Evolutionary conservation across 345 rosid genomes (phyloP), one percentile per base, ranked within the genome.

Genomic region (Murraya paniculata): DNA sequence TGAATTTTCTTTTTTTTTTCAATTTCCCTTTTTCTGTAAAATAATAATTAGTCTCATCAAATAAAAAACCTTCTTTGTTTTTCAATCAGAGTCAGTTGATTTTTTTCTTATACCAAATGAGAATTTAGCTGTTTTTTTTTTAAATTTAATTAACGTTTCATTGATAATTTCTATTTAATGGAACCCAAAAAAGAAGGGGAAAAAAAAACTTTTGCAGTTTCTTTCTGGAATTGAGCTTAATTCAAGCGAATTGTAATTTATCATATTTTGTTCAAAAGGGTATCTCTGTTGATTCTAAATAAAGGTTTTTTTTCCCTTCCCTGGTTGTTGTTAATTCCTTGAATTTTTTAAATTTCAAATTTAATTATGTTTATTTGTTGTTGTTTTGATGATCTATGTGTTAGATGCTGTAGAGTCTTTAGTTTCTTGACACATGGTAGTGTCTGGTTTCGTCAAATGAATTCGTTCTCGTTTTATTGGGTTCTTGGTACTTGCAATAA

Each of bases 391-490:
- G 22, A 19, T 45, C 38, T 65, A 16, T 65, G 71, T 25, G 71
- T 69, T 38, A 1, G 48, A 33, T 25, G 50, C 72, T 77, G 74
- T 74, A 48, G 60, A 25, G 64, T 41, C 79, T 27, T 9, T n/a
- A 35, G 39, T 28, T 30, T 73, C 76, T 28, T 76, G 73, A 36
- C 59, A 45, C 79, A 64, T 77, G 72, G 68, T n/a, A 28, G 28
- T 28, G 22, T 67, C 1, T 61, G 68, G 28, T 27, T 22, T 25
- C 50, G 18, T 41, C 9, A 33, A 9, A 7, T 13, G 27, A 9
- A 10, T 59, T 70, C 3, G 50, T 68, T 78, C 80, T 31, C 36
- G 30, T 22, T 66, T 71, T 55, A 9, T 13, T 6, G 27, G 36
- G 36, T 60, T 64, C 36, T 58, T 38, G 68, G 68, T 57, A 22